These are phyloP conservation scores for Diaporthe citriasiana DNA, from an alignment of 2,329 filamentous ascomycete species.

Conservation along the genomic window DNA sequence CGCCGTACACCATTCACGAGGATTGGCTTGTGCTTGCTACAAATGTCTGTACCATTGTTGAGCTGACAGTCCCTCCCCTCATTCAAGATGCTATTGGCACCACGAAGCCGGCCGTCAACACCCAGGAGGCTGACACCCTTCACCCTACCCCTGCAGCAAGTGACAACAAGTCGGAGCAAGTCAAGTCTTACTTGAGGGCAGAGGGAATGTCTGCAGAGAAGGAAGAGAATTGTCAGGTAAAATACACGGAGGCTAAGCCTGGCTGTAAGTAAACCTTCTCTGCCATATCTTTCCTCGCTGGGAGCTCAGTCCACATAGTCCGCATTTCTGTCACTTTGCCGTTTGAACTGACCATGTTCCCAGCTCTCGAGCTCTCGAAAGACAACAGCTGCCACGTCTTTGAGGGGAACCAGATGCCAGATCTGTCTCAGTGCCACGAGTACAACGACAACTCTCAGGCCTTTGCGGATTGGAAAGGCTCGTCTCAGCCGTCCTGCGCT, in stretches of 20 bases:
- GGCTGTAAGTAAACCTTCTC: background rate
- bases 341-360: background rate
- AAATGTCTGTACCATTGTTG: background rate
- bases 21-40: background rate
- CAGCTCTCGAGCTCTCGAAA: background rate
- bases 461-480: conserved; percentile 24
- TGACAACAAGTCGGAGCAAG: background rate
- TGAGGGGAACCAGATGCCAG: background rate
- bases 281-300: background rate
- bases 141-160: background rate
- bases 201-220: background rate
- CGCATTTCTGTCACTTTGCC: too few relatives aligned
- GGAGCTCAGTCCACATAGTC: background rate
- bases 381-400: background rate
- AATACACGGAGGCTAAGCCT: background rate
- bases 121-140: background rate
- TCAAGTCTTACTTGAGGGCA: background rate
- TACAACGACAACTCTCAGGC: background rate
- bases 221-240: background rate
- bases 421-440: background rate
- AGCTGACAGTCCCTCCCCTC: background rate
- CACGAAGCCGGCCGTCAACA: background rate
- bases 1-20: background rate
- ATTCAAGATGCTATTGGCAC: background rate
- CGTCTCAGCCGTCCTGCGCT: background rate